phyloP scores from a whole-genome alignment of 2,329 filamentous ascomycete species.

The Fusarium dlaminii region DNA sequence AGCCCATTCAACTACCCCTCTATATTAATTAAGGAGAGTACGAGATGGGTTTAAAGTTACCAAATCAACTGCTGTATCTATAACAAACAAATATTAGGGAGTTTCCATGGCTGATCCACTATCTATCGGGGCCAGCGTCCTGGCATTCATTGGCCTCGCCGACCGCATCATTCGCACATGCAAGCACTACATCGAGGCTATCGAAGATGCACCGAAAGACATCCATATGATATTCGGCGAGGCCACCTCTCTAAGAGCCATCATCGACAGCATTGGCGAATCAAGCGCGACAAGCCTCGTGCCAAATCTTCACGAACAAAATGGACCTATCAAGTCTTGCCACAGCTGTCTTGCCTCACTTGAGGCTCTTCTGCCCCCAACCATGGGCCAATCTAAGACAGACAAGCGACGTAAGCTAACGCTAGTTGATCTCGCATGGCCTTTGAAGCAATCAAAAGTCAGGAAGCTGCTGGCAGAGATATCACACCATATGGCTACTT shows the following conservation, averaged over 20 bases:
- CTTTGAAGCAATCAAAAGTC: neutral
- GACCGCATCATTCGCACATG: neutral
- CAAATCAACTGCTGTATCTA: neutral
- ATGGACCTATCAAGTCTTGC: neutral
- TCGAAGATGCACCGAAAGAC: neutral
- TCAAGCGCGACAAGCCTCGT: rapidly evolving
- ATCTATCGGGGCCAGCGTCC: neutral
- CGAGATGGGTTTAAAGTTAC: rapidly evolving
- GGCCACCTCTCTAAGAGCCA: neutral
- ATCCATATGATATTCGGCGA: neutral
- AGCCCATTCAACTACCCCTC: neutral
- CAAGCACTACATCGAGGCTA: neutral
- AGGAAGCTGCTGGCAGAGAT: neutral
- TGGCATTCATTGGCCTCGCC: neutral
- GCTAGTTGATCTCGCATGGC: neutral
- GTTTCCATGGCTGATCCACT: neutral
- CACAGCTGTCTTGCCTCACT: neutral
- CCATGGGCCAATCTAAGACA: neutral
- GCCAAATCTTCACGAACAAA: neutral
- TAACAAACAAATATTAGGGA: neutral
- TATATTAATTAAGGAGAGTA: rapidly evolving
- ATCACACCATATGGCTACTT: neutral
- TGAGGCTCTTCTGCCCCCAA: neutral
- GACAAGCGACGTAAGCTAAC: neutral
- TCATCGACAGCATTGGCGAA: neutral